Evolutionary conservation across 306 rosid genomes (phyloP).

Genomic region (Prunus dulcis): DNA sequence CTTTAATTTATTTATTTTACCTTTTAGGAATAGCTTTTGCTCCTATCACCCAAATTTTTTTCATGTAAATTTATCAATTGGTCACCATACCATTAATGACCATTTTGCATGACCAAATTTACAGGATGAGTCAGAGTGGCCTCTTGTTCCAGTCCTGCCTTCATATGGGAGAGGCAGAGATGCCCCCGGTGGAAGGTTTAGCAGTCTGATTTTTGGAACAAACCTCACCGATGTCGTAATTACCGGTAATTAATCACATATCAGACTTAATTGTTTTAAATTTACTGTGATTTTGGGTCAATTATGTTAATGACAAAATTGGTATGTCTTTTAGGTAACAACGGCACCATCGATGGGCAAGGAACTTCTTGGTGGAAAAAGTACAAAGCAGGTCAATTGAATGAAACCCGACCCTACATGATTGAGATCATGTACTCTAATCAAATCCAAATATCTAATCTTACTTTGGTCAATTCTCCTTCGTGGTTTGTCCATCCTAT

Average conservation of each 20-base stretch:
- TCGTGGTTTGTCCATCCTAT: conserved; percentile 79
- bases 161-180: conserved; percentile 75
- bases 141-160: conserved; percentile 38
- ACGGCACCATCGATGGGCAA: conserved; percentile 89
- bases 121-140: conserved; percentile 69
- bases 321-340: conserved; percentile 35
- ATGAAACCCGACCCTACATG: conserved; percentile 53
- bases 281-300: not conserved
- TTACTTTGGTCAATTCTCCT: conserved; percentile 70
- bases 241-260: not conserved
- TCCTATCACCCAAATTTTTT: not conserved
- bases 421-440: conserved; percentile 61
- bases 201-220: conserved; percentile 68
- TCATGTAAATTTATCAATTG: not conserved
- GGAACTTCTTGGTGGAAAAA: conserved; percentile 71
- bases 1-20: too few relatives aligned
- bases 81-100: not conserved
- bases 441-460: conserved; percentile 59
- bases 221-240: conserved; percentile 72
- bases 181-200: conserved; percentile 52
- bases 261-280: too few relatives aligned
- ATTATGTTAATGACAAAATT: not conserved
- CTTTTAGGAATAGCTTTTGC: too few relatives aligned
- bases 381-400: conserved; percentile 25
- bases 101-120: not conserved